phyloP scores from a whole-genome alignment of 2,329 filamentous ascomycete species.

The Talaromyces sp. region DNA sequence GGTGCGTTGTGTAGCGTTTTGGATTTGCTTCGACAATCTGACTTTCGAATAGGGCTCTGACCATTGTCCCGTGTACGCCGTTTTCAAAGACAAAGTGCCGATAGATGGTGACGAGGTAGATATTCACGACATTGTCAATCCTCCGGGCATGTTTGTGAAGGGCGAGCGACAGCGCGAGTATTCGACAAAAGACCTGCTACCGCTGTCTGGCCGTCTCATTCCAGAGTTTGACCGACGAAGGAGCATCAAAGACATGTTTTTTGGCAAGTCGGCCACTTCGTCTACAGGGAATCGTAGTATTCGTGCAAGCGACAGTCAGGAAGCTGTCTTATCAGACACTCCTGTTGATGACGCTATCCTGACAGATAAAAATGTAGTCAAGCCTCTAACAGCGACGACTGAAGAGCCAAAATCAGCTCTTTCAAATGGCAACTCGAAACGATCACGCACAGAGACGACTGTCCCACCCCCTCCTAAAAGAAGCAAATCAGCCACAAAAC shows the following conservation, averaged over 20 bases:
- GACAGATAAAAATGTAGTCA: background rate
- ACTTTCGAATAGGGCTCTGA: slow-evolving; percentile 63
- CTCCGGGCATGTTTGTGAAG: slow-evolving; percentile 61
- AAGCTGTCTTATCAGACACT: background rate
- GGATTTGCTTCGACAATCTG: background rate
- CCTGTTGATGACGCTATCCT: background rate
- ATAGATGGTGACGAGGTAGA: slow-evolving; percentile 46
- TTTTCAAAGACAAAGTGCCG: slow-evolving; percentile 58
- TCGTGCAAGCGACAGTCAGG: background rate
- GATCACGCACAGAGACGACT: slow-evolving; percentile 15
- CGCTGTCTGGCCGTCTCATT: slow-evolving; percentile 74
- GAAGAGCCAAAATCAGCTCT: slow-evolving; percentile 1
- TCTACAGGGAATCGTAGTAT: slow-evolving; percentile 7
- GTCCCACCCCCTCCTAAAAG: slow-evolving; percentile 43
- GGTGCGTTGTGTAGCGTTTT: slow-evolving; percentile 27
- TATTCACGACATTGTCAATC: slow-evolving; percentile 72
- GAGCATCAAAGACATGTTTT: slow-evolving; percentile 92
- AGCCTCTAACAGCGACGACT: background rate
- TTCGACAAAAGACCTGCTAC: slow-evolving; percentile 58
- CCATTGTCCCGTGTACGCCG: slow-evolving; percentile 87
- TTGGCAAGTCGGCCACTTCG: slow-evolving; percentile 47
- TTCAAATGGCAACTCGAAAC: slow-evolving; percentile 27
- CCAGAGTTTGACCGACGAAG: slow-evolving; percentile 80
- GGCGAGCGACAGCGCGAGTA: slow-evolving; percentile 64
- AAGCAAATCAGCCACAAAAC: slow-evolving; percentile 38